These are phyloP conservation scores for Xerocomellus chrysenteron DNA, from an alignment of 768 basidiomycete genomes.

Conservation along the genomic window DNA sequence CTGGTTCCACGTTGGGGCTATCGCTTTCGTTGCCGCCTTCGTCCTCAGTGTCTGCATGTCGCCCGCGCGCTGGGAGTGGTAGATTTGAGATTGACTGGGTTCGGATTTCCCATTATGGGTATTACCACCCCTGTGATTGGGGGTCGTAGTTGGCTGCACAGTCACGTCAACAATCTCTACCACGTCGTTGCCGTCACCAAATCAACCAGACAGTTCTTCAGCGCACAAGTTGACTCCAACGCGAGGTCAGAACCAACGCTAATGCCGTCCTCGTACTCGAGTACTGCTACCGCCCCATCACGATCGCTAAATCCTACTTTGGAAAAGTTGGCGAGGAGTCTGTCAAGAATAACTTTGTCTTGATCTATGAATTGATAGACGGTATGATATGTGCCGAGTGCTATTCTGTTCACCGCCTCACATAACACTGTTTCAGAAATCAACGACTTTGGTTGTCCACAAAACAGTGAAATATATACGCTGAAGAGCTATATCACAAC, in stretches of 20 bases:
- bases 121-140: constrained; percentile 31
- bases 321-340: constrained; percentile 98
- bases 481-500: constrained; percentile 98
- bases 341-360: constrained; percentile 98
- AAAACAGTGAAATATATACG: constrained; percentile 98
- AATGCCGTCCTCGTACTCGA: constrained; percentile 98
- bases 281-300: constrained; percentile 94
- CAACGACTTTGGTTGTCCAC: constrained; percentile 98
- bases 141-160: constrained; percentile 47
- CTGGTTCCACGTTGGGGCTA: no score
- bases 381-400: constrained; percentile 47
- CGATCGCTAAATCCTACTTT: constrained; percentile 94
- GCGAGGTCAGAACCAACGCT: constrained; percentile 75
- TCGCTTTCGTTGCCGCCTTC: no score
- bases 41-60: no score
- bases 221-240: neutral
- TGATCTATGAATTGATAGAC: constrained; percentile 97
- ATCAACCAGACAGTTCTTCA: constrained; percentile 42
- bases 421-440: constrained; percentile 61
- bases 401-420: constrained; percentile 5
- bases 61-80: no score
- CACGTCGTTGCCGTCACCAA: constrained; percentile 94
- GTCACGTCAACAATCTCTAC: constrained; percentile 94
- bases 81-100: no score
- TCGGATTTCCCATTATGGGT: no score